phyloP scores from a whole-genome alignment of 2,329 filamentous ascomycete species.

The Fusarium keratoplasticum region DNA sequence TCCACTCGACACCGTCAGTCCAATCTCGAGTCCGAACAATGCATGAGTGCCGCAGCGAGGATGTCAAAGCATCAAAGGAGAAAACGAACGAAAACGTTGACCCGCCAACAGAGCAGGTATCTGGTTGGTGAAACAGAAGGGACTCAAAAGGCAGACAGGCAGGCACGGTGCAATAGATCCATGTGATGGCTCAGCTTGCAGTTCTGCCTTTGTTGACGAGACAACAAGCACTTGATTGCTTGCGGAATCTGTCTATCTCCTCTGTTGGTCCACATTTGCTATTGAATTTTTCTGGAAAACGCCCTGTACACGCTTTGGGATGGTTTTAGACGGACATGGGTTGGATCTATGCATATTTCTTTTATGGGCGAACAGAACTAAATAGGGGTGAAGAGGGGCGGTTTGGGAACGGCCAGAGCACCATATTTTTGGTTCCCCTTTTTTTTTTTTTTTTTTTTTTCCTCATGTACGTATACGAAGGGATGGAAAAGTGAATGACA shows the following conservation, averaged over 20 bases:
- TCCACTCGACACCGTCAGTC: conserved; percentile 79
- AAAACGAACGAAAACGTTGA: neutral
- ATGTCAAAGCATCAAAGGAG: neutral
- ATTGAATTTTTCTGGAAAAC: conserved; percentile 10
- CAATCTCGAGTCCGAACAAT: conserved; percentile 55
- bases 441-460: neutral
- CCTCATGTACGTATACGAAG: conserved; percentile 35
- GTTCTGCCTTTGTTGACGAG: neutral
- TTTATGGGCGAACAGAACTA: conserved; percentile 14
- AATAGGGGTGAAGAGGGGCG: conserved; percentile 2
- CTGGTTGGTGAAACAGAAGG: conserved; percentile 37
- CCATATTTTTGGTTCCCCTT: neutral
- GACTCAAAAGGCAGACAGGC: conserved; percentile 10
- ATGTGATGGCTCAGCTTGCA: neutral
- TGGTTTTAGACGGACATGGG: conserved; percentile 34
- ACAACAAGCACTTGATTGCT: neutral
- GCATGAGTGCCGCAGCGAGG: conserved; percentile 17
- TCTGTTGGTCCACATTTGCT: conserved; percentile 20
- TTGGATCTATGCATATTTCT: conserved; percentile 26
- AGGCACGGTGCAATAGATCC: conserved; percentile 21
- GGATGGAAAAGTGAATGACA: conserved; percentile 7
- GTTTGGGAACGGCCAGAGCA: conserved; percentile 4
- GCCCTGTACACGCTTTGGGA: conserved; percentile 40
- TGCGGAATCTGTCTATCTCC: conserved; percentile 11
- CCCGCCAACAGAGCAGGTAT: conserved; percentile 45